Evolutionary conservation across 306 rosid species (phyloP), one percentile per base, ranked within the genome.

Genomic region (Cajanus cajan): DNA sequence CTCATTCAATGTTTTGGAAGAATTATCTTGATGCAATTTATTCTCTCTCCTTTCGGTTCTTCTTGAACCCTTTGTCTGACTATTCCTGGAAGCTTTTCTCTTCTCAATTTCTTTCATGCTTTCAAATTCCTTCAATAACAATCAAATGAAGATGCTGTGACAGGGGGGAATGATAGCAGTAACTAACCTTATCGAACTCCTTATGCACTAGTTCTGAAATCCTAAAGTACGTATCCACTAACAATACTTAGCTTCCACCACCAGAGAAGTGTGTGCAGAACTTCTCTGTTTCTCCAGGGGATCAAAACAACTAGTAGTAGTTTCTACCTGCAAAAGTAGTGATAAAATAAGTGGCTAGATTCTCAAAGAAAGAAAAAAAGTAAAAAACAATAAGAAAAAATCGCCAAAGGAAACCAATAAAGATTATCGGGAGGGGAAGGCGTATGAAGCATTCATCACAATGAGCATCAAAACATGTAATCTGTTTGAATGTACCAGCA

Each of bases 41-140:
- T 61, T 81, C 73, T 86, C 97, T 85, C 79, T 79, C 79, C 83
- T 83, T 73, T 89, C 90, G 0, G 83, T 51, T 90, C 86, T 92
- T 77, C 82, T 85, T 11, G 88, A 24, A 72, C 86, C 80, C 87
- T 85, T 92, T 77, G 90, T 74, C 78, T 83, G 89, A 85, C 81
- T 86, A 79, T 78, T 83, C 85, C 73, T 86, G 7, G 90, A 61
- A 44, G 87, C 63, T 71, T 84, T 92, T 83, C 85, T 92, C 85
- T 83, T 90, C 77, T 89, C 97, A 62, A 73, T 87, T 79, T 92
- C 95, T 82, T 88, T 92, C 98, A 92, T 92, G 69, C 63, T 82
- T 43, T 77, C 67, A 78, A 74, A 89, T 52, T 68, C 78, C 77
- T 71, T 81, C 80, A 74, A 68, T 68, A 63, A 82, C 82, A 79